Evolutionary conservation across 2,329 filamentous ascomycete species (phyloP).

Genomic region (Incumbomyces delicatus): DNA sequence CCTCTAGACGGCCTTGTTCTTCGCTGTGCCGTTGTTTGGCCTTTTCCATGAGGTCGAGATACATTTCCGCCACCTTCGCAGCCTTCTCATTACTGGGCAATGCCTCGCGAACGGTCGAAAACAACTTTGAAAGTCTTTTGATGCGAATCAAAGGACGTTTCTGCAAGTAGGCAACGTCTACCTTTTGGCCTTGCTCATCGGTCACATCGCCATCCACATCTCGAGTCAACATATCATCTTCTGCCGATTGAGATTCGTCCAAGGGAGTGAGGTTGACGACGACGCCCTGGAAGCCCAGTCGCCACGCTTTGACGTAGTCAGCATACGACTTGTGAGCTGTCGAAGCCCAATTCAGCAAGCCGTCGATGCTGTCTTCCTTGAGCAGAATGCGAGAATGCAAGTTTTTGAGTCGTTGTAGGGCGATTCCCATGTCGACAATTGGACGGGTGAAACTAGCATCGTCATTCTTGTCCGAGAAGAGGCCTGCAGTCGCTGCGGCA

Average conservation of each 20-base stretch:
- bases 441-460: conserved; percentile 65
- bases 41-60: conserved; percentile 64
- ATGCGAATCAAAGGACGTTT: conserved; percentile 80
- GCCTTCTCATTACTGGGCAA: conserved; percentile 31
- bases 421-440: conserved; percentile 88
- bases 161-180: conserved; percentile 87
- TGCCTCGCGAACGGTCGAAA: conserved; percentile 50
- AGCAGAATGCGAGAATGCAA: conserved; percentile 73
- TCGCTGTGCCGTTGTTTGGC: conserved; percentile 65
- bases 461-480: conserved; percentile 52
- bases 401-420: conserved; percentile 71
- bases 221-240: conserved; percentile 46
- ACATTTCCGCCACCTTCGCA: conserved; percentile 50
- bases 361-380: conserved; percentile 49
- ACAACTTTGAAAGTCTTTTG: conserved; percentile 76
- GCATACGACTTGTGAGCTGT: conserved; percentile 68
- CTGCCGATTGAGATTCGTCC: conserved; percentile 42
- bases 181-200: conserved; percentile 71
- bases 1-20: conserved; percentile 63
- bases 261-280: conserved; percentile 82
- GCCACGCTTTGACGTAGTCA: conserved; percentile 80
- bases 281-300: conserved; percentile 86
- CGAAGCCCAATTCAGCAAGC: conserved; percentile 72
- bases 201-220: conserved; percentile 53
- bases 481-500: conserved; percentile 51